phyloP scores from a whole-genome alignment of 768 basidiomycete genomes.

The Crassisporium funariophilum region DNA sequence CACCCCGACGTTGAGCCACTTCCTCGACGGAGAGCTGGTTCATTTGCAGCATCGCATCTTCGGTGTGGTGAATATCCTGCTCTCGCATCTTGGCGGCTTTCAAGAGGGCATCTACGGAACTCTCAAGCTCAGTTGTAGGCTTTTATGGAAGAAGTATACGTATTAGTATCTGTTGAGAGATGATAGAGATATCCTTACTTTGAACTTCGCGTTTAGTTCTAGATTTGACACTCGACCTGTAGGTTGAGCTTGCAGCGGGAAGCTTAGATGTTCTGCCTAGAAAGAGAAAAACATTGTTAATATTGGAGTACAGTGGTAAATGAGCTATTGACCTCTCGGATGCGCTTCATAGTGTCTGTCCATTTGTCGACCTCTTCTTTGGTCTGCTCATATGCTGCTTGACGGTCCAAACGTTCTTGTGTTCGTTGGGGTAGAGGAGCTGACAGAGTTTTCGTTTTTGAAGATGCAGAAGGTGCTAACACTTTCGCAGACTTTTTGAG shows the following conservation, averaged over 20 bases:
- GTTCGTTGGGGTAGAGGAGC: conserved; percentile 86
- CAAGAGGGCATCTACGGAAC: conserved; percentile 78
- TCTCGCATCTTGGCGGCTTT: conserved; percentile 82
- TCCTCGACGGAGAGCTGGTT: conserved; percentile 86
- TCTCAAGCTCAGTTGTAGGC: conserved; percentile 87
- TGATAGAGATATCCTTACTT: conserved; percentile 42
- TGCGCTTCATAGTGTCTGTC: conserved; percentile 88
- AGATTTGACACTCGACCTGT: conserved; percentile 64
- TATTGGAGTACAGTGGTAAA: neutral
- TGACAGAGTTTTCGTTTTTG: conserved; percentile 62
- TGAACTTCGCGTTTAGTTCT: conserved; percentile 83
- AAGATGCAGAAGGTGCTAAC: conserved; percentile 51
- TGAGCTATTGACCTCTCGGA: conserved; percentile 67
- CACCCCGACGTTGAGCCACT: conserved; percentile 75
- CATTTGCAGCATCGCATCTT: conserved; percentile 71
- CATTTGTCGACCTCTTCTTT: conserved; percentile 93
- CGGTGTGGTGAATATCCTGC: conserved; percentile 73
- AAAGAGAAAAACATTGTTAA: conserved; percentile 7
- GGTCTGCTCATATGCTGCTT: conserved; percentile 94
- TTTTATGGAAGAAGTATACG: conserved; percentile 25
- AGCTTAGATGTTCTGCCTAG: conserved; percentile 85
- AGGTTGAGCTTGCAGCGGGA: conserved; percentile 74
- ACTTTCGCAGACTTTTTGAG: conserved; percentile 73
- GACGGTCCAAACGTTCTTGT: conserved; percentile 88
- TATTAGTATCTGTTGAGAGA: neutral